phyloP scores from a whole-genome alignment of 352 stramenopile species.

The Pythium sp. region DNA sequence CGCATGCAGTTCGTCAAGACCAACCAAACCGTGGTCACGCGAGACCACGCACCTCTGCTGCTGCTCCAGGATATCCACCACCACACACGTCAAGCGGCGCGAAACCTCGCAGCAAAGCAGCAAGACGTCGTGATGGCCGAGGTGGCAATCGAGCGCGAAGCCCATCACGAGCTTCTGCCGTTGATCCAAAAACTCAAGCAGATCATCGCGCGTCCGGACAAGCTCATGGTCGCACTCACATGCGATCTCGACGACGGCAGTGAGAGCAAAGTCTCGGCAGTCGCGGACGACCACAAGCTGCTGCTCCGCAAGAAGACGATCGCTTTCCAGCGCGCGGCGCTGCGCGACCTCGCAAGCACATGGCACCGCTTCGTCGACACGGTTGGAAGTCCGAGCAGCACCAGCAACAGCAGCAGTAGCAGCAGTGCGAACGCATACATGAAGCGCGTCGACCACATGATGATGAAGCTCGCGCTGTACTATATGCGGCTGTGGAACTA shows the following conservation, averaged over 20 bases:
- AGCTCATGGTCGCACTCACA: constrained; percentile 46
- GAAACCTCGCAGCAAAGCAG: neutral
- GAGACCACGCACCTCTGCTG: constrained; percentile 22
- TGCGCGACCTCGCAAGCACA: constrained; percentile 23
- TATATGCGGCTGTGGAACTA: constrained; percentile 61
- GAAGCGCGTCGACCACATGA: constrained; percentile 36
- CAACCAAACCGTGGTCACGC: constrained; percentile 8
- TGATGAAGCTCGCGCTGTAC: constrained; percentile 55
- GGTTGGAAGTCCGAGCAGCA: constrained; percentile 9
- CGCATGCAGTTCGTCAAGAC: constrained; percentile 16
- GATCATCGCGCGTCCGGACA: constrained; percentile 45
- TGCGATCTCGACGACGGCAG: constrained; percentile 15
- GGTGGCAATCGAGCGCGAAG: constrained; percentile 10
- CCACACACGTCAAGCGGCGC: neutral
- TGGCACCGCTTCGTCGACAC: constrained; percentile 33
- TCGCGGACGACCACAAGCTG: constrained; percentile 18
- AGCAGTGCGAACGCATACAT: constrained; percentile 13
- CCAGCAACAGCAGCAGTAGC: neutral
- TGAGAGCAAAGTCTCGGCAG: neutral
- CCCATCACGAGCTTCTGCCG: constrained; percentile 31
- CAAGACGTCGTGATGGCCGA: constrained; percentile 9
- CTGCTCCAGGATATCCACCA: neutral
- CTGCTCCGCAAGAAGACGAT: constrained; percentile 31
- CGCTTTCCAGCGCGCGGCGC: constrained; percentile 34
- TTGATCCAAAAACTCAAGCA: constrained; percentile 44